Percentiles rank a stretch among this genome's conserved stretches.
Conservation (phyloP, 768 basidiomycete genomes). For the Leccinum rimulosum region DNA sequence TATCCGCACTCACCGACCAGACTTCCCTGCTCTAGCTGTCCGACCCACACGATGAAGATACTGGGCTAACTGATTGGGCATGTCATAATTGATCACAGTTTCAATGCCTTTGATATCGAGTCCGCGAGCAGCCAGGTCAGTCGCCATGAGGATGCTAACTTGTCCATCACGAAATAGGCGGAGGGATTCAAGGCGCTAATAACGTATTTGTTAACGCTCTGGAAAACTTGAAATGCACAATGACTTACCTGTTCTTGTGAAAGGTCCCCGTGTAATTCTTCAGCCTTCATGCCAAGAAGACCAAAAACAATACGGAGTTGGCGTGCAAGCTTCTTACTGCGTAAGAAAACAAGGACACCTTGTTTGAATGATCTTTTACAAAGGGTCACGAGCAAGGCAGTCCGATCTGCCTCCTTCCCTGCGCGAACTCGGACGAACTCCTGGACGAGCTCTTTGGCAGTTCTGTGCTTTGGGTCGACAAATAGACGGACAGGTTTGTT, state of each 20-base stretch:
- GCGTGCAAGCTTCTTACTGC: slow-evolving; percentile 96
- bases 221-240: neutral
- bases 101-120: slow-evolving; percentile 97
- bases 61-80: slow-evolving; percentile 90
- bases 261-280: slow-evolving; percentile 93
- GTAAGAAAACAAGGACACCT: slow-evolving; percentile 87
- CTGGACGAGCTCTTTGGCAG: slow-evolving; percentile 83
- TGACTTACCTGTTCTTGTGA: slow-evolving; percentile 86
- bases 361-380: slow-evolving; percentile 87
- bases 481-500: slow-evolving; percentile 93
- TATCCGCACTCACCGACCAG: slow-evolving; percentile 68
- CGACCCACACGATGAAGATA: slow-evolving; percentile 97
- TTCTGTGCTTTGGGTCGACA: slow-evolving; percentile 89
- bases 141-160: slow-evolving; percentile 94
- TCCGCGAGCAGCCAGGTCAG: slow-evolving; percentile 92
- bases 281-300: slow-evolving; percentile 83
- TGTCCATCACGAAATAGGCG: slow-evolving; percentile 83
- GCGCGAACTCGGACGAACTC: slow-evolving; percentile 93
- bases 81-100: slow-evolving; percentile 98
- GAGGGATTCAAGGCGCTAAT: slow-evolving; percentile 80
- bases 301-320: slow-evolving; percentile 94
- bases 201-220: slow-evolving; percentile 3
- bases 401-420: slow-evolving; percentile 72
- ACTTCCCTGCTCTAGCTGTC: slow-evolving; percentile 91
- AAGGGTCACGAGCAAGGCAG: slow-evolving; percentile 72